Conservation (phyloP, 2,329 filamentous ascomycete species). For the Xylaria sp. region DNA sequence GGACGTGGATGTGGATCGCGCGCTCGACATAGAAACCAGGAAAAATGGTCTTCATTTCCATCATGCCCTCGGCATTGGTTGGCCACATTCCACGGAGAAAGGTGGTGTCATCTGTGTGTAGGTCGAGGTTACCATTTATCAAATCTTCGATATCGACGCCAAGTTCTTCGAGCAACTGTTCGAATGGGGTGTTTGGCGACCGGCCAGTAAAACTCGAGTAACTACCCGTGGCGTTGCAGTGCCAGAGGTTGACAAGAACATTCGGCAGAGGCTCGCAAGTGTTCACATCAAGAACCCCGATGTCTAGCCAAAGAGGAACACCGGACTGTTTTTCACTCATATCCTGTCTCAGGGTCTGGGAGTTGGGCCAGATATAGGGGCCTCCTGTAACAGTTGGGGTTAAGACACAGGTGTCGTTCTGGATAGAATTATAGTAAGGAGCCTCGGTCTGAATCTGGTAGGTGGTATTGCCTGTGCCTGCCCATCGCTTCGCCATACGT, state of each 20-base stretch:
- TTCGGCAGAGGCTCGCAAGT: slow-evolving; percentile 41
- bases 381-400: slow-evolving; percentile 23
- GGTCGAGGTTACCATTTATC: slow-evolving; percentile 23
- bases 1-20: slow-evolving; percentile 33
- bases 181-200: slow-evolving; percentile 40
- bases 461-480: not conserved
- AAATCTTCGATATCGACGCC: slow-evolving; percentile 36
- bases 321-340: not conserved
- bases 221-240: slow-evolving; percentile 42
- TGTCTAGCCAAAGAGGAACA: slow-evolving; percentile 42
- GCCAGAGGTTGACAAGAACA: slow-evolving; percentile 44
- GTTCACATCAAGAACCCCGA: slow-evolving; percentile 42
- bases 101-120: slow-evolving; percentile 41
- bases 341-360: slow-evolving; percentile 35
- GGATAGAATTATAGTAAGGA: slow-evolving; percentile 28
- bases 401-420: slow-evolving; percentile 33
- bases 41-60: slow-evolving; percentile 36
- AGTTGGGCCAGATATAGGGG: slow-evolving; percentile 33
- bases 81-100: slow-evolving; percentile 40
- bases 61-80: slow-evolving; percentile 36
- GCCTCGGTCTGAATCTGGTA: slow-evolving; percentile 26
- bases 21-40: slow-evolving; percentile 35
- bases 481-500: too few species aligned
- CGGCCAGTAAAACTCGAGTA: slow-evolving; percentile 40
- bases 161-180: slow-evolving; percentile 37